Conservation (phyloP, 805 yeast genomes). For the Trichomonascus vanleenenianus region DNA sequence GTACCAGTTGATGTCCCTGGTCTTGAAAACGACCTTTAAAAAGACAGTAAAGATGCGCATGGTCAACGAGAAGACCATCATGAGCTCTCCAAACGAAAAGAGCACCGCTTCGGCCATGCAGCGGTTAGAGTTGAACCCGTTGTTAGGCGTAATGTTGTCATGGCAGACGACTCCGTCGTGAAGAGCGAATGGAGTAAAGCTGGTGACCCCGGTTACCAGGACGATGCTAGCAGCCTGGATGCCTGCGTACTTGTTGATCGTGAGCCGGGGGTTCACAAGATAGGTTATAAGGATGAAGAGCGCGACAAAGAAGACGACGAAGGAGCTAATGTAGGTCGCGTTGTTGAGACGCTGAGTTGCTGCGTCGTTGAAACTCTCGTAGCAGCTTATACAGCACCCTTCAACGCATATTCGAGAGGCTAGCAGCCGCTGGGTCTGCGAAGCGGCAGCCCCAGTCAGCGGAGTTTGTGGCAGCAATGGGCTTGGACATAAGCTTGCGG, state of each 20-base stretch:
- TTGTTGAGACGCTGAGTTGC: too few species aligned
- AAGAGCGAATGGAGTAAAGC: background rate
- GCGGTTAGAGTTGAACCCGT: slow-evolving; percentile 1
- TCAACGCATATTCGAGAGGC: background rate
- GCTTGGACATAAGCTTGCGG: background rate
- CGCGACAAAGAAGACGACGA: background rate
- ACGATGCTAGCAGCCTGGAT: slow-evolving; percentile 6
- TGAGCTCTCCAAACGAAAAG: slow-evolving; percentile 2
- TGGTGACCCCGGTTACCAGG: background rate
- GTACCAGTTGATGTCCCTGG: background rate
- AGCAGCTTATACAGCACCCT: background rate
- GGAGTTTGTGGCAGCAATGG: background rate
- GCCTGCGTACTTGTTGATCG: slow-evolving; percentile 5
- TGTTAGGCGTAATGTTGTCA: slow-evolving; percentile 3
- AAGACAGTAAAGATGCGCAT: background rate
- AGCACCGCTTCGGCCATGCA: slow-evolving; percentile 7
- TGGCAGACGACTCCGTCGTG: background rate
- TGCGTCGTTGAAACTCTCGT: background rate
- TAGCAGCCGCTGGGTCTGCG: background rate
- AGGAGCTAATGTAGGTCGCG: background rate
- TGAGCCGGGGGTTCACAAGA: slow-evolving; percentile 3
- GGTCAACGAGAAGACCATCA: slow-evolving; percentile 1
- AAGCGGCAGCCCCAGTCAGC: background rate
- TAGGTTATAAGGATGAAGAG: background rate
- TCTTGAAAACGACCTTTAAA: background rate